phyloP scores from a whole-genome alignment of 148 eudicot species.

The Silene latifolia region DNA sequence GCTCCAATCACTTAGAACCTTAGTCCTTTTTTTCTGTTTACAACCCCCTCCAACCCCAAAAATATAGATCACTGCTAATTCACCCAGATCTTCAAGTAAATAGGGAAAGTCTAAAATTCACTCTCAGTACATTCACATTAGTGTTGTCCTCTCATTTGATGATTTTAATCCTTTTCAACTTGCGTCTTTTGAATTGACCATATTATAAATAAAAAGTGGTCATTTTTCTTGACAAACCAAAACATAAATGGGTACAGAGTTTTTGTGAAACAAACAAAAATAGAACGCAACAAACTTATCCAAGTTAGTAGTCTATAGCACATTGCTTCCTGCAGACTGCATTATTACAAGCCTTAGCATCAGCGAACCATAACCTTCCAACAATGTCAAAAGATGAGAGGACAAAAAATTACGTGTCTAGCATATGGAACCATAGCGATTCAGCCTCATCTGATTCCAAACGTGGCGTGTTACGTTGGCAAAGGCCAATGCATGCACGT shows the following conservation, averaged over 20 bases:
- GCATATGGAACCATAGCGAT: constrained; percentile 87
- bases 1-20: neutral
- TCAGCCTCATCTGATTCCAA: constrained; percentile 80
- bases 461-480: constrained; percentile 87
- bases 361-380: neutral
- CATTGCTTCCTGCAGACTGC: neutral
- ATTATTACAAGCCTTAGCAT: neutral
- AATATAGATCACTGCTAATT: neutral
- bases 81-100: neutral
- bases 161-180: neutral
- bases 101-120: neutral
- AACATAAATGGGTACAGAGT: no score
- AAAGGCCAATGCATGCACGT: constrained; percentile 72
- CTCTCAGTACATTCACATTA: neutral
- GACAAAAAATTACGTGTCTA: constrained; percentile 61
- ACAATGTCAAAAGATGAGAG: neutral
- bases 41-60: neutral
- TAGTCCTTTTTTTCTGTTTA: neutral
- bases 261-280: neutral
- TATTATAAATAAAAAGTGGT: neutral
- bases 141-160: neutral
- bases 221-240: neutral
- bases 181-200: no score
- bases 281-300: neutral
- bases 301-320: neutral